Evolutionary conservation across 129 eudicot species (phyloP).

Genomic region (Centrapalus pauciflorus): DNA sequence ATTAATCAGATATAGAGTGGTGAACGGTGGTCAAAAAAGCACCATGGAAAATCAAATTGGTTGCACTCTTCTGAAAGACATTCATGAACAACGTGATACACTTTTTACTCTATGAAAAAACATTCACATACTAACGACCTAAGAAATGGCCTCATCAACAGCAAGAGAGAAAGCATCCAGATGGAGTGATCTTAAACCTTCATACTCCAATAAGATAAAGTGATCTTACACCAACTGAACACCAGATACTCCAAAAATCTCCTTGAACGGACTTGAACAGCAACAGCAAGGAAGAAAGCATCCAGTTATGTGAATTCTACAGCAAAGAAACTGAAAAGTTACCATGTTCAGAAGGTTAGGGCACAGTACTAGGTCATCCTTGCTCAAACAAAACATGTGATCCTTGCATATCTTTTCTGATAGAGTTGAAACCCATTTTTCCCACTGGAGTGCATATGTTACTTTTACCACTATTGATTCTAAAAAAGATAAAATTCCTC

Average conservation of each 20-base stretch:
- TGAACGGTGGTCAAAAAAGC: no score
- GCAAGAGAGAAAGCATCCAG: constrained; percentile 9
- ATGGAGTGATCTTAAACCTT: no score
- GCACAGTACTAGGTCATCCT: constrained; percentile 8
- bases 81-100: background rate
- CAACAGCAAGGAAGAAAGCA: constrained; percentile 14
- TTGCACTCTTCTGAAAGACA: background rate
- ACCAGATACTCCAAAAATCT: constrained; percentile 10
- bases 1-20: no score
- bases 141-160: no score
- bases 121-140: constrained; percentile 10
- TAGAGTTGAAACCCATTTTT: background rate
- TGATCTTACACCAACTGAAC: constrained; percentile 17
- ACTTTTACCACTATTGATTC: no score
- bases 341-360: constrained; percentile 17
- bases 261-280: constrained; percentile 3
- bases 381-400: constrained; percentile 9
- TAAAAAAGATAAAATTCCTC: no score
- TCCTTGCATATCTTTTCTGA: background rate
- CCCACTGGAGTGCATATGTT: no score
- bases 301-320: constrained; percentile 20
- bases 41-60: no score
- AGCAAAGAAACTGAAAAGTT: constrained; percentile 24
- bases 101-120: constrained; percentile 8
- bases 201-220: no score